A percentile compares a stretch with the other conserved stretches of the same genome.
Evolutionary conservation across 73 alveolate genomes (phyloP).

Genomic region (Paramecium caudatum): DNA sequence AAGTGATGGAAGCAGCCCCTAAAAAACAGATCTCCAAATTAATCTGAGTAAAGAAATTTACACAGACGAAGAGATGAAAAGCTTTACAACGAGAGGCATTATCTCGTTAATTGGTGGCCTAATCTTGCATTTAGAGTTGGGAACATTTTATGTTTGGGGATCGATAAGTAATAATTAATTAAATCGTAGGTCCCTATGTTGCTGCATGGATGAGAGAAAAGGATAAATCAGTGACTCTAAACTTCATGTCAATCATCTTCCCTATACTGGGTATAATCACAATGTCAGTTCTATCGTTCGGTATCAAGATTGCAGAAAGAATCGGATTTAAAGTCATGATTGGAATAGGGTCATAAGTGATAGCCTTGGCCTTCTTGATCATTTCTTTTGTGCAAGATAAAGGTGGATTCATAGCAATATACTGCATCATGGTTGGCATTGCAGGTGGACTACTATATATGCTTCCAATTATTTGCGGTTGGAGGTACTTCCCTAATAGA

Average conservation of each 20-base stretch:
- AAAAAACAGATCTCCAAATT: background rate
- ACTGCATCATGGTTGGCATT: constrained; percentile 69
- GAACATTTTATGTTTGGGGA: constrained; percentile 61
- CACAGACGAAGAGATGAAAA: constrained; percentile 33
- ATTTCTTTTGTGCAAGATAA: constrained; percentile 5
- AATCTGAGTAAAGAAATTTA: background rate
- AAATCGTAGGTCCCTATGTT: constrained; percentile 50
- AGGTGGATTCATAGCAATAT: constrained; percentile 50
- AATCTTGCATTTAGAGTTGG: constrained; percentile 33
- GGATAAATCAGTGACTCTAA: constrained; percentile 1
- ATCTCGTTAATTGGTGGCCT: constrained; percentile 14
- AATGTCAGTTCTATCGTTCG: constrained; percentile 45
- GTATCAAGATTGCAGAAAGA: constrained; percentile 48
- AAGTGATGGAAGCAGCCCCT: constrained; percentile 15
- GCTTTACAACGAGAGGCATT: constrained; percentile 34
- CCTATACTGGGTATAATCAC: constrained; percentile 57
- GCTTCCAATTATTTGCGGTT: constrained; percentile 73
- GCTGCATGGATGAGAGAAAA: constrained; percentile 47
- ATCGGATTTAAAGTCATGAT: constrained; percentile 33
- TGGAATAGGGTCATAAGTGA: background rate
- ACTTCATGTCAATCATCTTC: constrained; percentile 42
- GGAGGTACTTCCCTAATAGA: constrained; percentile 79
- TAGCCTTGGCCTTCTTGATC: constrained; percentile 37
- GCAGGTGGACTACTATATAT: constrained; percentile 70
- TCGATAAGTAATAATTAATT: constrained; percentile 41